A percentile compares a stretch with the other conserved stretches of the same genome.
phyloP scores from a whole-genome alignment of 768 basidiomycete species.

The Tulasnella sp. region DNA sequence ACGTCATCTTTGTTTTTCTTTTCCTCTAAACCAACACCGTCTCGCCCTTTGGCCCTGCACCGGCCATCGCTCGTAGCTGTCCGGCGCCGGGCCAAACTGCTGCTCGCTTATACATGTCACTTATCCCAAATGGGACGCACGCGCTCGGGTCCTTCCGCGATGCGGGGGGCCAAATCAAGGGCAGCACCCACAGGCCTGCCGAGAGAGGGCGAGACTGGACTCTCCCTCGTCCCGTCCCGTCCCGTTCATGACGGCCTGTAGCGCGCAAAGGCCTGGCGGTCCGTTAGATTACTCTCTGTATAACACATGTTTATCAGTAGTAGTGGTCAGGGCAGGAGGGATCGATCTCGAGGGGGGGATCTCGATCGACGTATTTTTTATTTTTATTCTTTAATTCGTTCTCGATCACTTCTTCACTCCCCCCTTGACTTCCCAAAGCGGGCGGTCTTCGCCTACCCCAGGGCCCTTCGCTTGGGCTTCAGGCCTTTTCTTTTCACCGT shows the following conservation, averaged over 20 bases:
- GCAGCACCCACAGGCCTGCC: background rate
- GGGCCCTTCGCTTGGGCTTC: background rate
- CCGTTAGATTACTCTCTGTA: background rate
- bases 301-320: conserved; percentile 2
- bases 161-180: background rate
- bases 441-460: background rate
- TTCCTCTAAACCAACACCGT: background rate
- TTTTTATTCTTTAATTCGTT: background rate
- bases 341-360: background rate
- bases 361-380: background rate
- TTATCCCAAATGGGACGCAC: background rate
- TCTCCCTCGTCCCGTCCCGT: background rate
- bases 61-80: background rate
- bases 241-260: background rate
- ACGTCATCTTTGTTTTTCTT: background rate
- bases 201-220: background rate
- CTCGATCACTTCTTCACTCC: background rate
- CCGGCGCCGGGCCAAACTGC: background rate
- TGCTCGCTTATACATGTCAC: background rate
- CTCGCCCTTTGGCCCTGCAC: background rate
- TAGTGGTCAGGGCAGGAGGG: background rate
- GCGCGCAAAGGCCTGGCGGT: background rate
- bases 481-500: background rate
- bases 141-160: background rate
- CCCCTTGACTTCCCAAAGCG: background rate